A percentile compares a stretch with the other conserved stretches of the same genome.
Evolutionary conservation across 352 stramenopile species (phyloP).

Genomic region (Phytophthora tubulina): DNA sequence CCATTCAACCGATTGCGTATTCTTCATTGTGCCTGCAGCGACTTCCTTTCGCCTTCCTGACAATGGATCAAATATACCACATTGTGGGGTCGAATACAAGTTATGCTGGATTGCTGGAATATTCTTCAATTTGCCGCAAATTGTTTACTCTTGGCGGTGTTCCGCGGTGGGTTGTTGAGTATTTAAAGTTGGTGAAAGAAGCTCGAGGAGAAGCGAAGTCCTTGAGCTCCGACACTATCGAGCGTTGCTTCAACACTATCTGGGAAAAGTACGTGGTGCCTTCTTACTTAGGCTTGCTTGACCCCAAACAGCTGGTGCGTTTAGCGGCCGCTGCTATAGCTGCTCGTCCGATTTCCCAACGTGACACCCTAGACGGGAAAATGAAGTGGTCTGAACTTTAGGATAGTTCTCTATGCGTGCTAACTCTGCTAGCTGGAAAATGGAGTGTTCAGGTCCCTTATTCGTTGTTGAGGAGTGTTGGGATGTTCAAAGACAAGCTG

Average conservation of each 20-base stretch:
- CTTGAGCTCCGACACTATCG: too few relatives aligned
- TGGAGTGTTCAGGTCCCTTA: conserved; percentile 19
- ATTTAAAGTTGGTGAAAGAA: not conserved
- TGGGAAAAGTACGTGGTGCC: conserved; percentile 3
- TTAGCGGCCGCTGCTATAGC: conserved; percentile 22
- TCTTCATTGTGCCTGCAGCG: conserved; percentile 29
- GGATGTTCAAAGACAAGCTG: not conserved
- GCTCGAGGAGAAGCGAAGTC: too few relatives aligned
- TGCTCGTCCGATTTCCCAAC: not conserved
- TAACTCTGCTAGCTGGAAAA: not conserved
- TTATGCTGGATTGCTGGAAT: conserved; percentile 5
- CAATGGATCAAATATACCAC: conserved; percentile 39
- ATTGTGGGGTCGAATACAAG: conserved; percentile 28
- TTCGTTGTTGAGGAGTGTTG: conserved; percentile 11
- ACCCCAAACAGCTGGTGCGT: not conserved
- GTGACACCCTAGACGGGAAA: conserved; percentile 18
- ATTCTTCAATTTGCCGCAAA: conserved; percentile 1
- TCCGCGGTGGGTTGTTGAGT: conserved; percentile 23
- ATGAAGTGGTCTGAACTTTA: conserved; percentile 38
- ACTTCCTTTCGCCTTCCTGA: conserved; percentile 42
- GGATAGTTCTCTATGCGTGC: conserved; percentile 43
- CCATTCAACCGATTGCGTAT: conserved; percentile 32
- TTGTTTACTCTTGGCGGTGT: conserved; percentile 24
- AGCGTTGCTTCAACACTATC: not conserved
- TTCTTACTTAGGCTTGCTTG: not conserved